Evolutionary conservation across 2,329 filamentous ascomycete species (phyloP).

Genomic region (Rutstroemia sp.): DNA sequence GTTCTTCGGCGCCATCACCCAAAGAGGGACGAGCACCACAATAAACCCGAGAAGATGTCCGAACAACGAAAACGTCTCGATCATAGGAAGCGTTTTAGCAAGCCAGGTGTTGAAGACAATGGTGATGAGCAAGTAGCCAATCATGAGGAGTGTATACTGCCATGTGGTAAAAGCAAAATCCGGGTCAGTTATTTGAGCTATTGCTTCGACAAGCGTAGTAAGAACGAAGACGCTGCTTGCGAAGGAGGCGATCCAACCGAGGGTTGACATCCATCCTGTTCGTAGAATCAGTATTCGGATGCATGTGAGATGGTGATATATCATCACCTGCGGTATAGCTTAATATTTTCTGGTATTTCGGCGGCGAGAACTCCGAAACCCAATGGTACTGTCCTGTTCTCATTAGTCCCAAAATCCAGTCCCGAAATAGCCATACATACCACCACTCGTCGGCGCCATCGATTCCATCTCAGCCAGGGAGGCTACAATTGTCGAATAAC

Average conservation of each 20-base stretch:
- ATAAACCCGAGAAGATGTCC: conserved; percentile 40
- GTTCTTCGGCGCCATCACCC: conserved; percentile 25
- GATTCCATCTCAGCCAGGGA: conserved; percentile 24
- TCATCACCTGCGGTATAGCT: conserved; percentile 41
- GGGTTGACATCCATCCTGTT: conserved; percentile 38
- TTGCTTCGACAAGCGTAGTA: conserved; percentile 38
- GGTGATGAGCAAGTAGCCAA: conserved; percentile 35
- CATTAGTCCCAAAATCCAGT: conserved; percentile 29
- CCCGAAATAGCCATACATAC: neutral
- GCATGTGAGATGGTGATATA: neutral
- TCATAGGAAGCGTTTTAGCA: conserved; percentile 33
- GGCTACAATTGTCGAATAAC: conserved; percentile 23
- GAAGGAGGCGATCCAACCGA: conserved; percentile 38
- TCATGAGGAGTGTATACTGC: conserved; percentile 38
- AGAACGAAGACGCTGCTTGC: conserved; percentile 36
- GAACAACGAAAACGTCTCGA: conserved; percentile 38
- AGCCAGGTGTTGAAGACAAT: conserved; percentile 39
- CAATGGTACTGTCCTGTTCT: conserved; percentile 49
- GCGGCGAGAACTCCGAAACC: conserved; percentile 47
- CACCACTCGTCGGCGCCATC: conserved; percentile 22
- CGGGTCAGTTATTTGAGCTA: conserved; percentile 29
- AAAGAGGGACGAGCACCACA: conserved; percentile 35
- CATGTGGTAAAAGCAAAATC: conserved; percentile 32
- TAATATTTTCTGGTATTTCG: conserved; percentile 41
- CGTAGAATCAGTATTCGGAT: neutral